A percentile compares a stretch with the other conserved stretches of the same genome.
Conservation (phyloP, 176 grass and related monocot genomes). For the Oryza australiensis region DNA sequence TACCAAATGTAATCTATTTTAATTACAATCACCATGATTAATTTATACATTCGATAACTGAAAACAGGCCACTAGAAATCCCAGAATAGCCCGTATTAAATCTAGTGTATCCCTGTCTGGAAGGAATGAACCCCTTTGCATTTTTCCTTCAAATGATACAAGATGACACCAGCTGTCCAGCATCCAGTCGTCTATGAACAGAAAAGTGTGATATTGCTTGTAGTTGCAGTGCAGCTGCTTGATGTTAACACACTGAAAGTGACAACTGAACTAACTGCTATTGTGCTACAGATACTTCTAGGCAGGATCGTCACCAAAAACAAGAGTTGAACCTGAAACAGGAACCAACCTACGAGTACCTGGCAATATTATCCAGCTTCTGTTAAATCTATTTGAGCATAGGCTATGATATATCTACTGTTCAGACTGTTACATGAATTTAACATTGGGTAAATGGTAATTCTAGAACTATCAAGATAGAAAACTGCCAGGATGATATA, state of each 20-base stretch:
- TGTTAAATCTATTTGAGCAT: not conserved
- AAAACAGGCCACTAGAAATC: not conserved
- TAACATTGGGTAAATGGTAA: not conserved
- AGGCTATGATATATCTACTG: not conserved
- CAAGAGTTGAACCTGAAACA: not conserved
- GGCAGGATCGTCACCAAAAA: not conserved
- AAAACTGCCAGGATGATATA: not conserved
- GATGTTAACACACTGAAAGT: conserved; percentile 27
- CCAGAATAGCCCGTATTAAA: too few relatives aligned
- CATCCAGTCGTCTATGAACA: not conserved
- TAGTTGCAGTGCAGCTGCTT: not conserved
- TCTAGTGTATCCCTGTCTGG: too few relatives aligned
- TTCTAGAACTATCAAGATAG: not conserved
- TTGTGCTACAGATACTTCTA: not conserved
- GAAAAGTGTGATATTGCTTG: not conserved
- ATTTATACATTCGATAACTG: not conserved
- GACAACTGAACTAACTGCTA: conserved; percentile 28
- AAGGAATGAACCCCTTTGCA: too few relatives aligned
- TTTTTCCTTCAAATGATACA: not conserved
- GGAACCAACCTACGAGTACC: not conserved
- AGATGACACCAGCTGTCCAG: not conserved
- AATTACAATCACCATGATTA: not conserved
- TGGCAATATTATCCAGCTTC: not conserved
- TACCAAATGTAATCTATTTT: not conserved
- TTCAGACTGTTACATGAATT: not conserved